Base-by-base conservation (phyloP, 1,284 basidiomycete species). In the Mycena sp. region DNA sequence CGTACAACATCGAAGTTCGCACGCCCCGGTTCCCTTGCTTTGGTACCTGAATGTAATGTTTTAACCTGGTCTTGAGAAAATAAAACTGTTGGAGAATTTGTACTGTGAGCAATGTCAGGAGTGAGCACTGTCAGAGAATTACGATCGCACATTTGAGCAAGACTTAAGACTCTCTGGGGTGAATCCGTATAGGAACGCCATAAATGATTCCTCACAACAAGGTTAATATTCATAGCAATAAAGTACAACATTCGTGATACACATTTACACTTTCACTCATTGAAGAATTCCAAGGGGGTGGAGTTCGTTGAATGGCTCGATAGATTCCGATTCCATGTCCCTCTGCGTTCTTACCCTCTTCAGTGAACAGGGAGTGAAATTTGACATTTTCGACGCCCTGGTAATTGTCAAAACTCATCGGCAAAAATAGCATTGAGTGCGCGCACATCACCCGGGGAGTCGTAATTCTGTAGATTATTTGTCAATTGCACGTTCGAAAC, bases 361-460 rank as follows among this genome's bases (percentile, higher is more conserved):
- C 84, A 9, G 85, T 90, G 72, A 85, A 87, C 43, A 92, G 75
- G 3, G 90, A 91, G 72, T 93, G 91, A 75, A 91, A 91, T 23
- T 69, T 77, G 51, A 92, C 83, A 62, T 91, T 89, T 59, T 86
- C 83, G 10, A 77, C 77, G 30, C 89, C 90, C 89, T 92, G 56
- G 37, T 56, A 26, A 63, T 37, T n/a, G 35, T 46, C 30, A 41
- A 48, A 30, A 7, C n/a, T 55, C 44, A 43, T 54, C 30, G 41
- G 29, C 21, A 23, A 61, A 25, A 30, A 38, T 23, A 30, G 38
- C 49, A 57, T 43, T 49, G 29, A 45, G 45, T 50, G 35, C 54
- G 70, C 80, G 58, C 74, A 89, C 90, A 74, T 83, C 81, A 77
- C 90, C 88, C 1, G 88, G 89, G 52, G 91, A 87, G 71, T 92